A percentile compares a stretch with the other conserved stretches of the same genome.
These are phyloP conservation scores for Talaromyces sp. DNA, from an alignment of 2,329 filamentous ascomycete species.

Conservation along the genomic window DNA sequence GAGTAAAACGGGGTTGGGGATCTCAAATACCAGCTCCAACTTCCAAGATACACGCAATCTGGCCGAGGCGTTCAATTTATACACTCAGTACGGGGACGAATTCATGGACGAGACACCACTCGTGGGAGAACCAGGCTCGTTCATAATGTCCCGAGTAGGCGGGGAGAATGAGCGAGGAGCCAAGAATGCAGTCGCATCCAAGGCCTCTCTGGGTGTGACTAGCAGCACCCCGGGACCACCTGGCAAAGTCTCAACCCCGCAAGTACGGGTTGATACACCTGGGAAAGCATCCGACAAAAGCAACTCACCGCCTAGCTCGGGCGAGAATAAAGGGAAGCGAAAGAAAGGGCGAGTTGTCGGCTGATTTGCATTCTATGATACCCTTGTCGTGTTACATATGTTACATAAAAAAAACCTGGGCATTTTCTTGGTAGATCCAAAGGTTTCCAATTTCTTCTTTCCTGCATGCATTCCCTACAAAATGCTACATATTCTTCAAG, in stretches of 20 bases:
- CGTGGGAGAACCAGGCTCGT: constrained; percentile 64
- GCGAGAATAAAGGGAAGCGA: constrained; percentile 40
- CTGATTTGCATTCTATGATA: constrained; percentile 29
- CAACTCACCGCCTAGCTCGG: constrained; percentile 36
- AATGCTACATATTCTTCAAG: not conserved
- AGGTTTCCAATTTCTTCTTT: not conserved
- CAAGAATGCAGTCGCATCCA: constrained; percentile 23
- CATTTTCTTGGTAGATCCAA: constrained; percentile 2
- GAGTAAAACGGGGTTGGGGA: constrained; percentile 30
- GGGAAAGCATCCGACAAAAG: constrained; percentile 35
- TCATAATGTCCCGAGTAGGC: constrained; percentile 55
- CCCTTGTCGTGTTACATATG: constrained; percentile 17
- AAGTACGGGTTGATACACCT: constrained; percentile 37
- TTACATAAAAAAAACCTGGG: constrained; percentile 8
- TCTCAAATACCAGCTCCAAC: constrained; percentile 26
- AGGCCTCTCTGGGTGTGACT: constrained; percentile 2
- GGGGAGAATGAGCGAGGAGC: constrained; percentile 31
- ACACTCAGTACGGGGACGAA: constrained; percentile 59
- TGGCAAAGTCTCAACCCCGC: constrained; percentile 33
- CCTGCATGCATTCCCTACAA: not conserved
- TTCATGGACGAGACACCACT: constrained; percentile 67
- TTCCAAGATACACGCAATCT: constrained; percentile 46
- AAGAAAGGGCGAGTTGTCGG: constrained; percentile 38
- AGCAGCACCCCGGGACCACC: constrained; percentile 14
- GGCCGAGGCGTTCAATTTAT: constrained; percentile 54